phyloP scores from a whole-genome alignment of 306 rosid genomes.

The Ormosia emarginata region DNA sequence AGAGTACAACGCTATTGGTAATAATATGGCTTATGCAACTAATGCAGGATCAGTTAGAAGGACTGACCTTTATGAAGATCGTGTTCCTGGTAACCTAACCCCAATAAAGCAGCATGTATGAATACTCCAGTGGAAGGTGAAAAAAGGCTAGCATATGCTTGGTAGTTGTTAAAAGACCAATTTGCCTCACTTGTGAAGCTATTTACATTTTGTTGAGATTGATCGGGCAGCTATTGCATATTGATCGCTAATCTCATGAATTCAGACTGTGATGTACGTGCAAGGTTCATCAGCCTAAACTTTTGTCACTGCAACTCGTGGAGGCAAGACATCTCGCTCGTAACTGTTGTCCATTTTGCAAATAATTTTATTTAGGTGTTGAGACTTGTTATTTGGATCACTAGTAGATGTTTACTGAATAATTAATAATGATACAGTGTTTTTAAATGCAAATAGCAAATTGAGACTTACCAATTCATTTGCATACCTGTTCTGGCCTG shows the following conservation, averaged over 20 bases:
- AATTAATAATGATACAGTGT: too few relatives aligned
- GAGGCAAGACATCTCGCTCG: not conserved
- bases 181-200: not conserved
- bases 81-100: not conserved
- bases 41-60: slow-evolving; percentile 27
- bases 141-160: slow-evolving; percentile 4
- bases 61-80: not conserved
- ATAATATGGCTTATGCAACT: not conserved
- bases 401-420: not conserved
- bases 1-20: not conserved
- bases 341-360: not conserved
- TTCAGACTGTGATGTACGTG: not conserved
- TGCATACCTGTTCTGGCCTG: not conserved
- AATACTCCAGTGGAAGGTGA: slow-evolving; percentile 1
- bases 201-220: not conserved
- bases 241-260: not conserved
- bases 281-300: slow-evolving; percentile 1
- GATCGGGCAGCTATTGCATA: not conserved
- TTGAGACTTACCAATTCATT: too few relatives aligned
- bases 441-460: too few relatives aligned
- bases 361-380: not conserved
- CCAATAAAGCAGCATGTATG: not conserved
- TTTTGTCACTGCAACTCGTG: not conserved
- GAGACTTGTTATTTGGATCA: not conserved
- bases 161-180: not conserved